These are phyloP conservation scores for Ustilago vetiveriae DNA, from an alignment of 1,284 basidiomycete genomes.

Conservation along the genomic window DNA sequence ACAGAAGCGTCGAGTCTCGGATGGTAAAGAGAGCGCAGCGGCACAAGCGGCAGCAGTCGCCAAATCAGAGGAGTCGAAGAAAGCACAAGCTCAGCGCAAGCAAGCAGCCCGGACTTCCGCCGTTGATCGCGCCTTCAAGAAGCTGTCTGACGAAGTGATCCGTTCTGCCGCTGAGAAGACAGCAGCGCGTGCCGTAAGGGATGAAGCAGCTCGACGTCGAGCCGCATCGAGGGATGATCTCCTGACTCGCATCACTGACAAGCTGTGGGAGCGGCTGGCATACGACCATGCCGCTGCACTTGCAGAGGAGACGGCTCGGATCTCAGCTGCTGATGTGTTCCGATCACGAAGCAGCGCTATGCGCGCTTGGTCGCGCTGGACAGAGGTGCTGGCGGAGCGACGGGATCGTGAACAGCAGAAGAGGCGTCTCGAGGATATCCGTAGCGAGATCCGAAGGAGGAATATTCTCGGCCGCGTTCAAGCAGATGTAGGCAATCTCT, in stretches of 20 bases:
- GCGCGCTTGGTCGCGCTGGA: constrained; percentile 23
- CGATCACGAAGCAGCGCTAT: constrained; percentile 10
- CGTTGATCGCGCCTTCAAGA: constrained; percentile 21
- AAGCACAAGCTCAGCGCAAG: constrained; percentile 16
- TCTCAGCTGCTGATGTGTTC: constrained; percentile 26
- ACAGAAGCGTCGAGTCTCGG: constrained; percentile 19
- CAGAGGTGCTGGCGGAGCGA: constrained; percentile 17
- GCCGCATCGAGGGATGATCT: constrained; percentile 24
- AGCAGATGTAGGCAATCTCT: background rate
- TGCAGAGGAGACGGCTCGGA: constrained; percentile 9
- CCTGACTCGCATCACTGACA: constrained; percentile 7
- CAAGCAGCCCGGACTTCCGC: constrained; percentile 11
- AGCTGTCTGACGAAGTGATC: constrained; percentile 13
- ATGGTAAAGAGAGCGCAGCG: constrained; percentile 10
- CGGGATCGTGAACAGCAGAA: constrained; percentile 22
- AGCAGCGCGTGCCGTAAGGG: constrained; percentile 13
- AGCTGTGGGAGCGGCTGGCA: constrained; percentile 23
- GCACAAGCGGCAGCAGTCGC: constrained; percentile 21
- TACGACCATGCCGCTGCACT: constrained; percentile 7
- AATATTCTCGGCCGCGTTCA: constrained; percentile 28
- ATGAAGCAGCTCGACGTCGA: constrained; percentile 19
- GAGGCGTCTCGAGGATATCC: constrained; percentile 19
- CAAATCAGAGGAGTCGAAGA: constrained; percentile 12
- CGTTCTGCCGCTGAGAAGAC: constrained; percentile 10
- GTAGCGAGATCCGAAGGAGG: constrained; percentile 17